Evolutionary conservation across 2,329 filamentous ascomycete species (phyloP), one percentile per base, ranked within the genome.

Genomic region (Sphaerulina vaccinii): DNA sequence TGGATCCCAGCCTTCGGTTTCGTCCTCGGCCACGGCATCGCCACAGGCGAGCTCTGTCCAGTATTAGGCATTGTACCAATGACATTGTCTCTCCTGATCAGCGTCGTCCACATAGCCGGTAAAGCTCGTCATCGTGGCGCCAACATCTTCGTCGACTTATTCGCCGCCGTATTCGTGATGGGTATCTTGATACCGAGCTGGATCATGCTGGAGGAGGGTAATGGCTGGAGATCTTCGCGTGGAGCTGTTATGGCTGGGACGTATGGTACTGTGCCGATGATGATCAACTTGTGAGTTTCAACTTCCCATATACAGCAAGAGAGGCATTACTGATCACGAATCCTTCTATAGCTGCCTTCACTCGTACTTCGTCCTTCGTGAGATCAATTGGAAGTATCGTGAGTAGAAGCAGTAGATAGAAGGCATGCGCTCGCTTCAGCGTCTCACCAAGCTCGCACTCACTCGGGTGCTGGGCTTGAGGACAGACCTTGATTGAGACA

Each of bases 381-480:
- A 44, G 16, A 44, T 44, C 3, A 44, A 33, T 19, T 35, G 41
- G 41, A n/a, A n/a, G n/a, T n/a, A n/a, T n/a, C n/a, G n/a, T n/a
- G n/a, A n/a, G n/a, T n/a, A n/a, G n/a, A n/a, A n/a, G n/a, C n/a
- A n/a, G n/a, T n/a, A n/a, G n/a, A n/a, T n/a, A n/a, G n/a, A n/a
- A n/a, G n/a, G n/a, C n/a, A n/a, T n/a, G n/a, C n/a, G n/a, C n/a
- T n/a, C n/a, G n/a, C n/a, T n/a, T n/a, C n/a, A n/a, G n/a, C n/a
- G n/a, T n/a, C n/a, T n/a, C n/a, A n/a, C n/a, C n/a, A n/a, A n/a
- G n/a, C n/a, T n/a, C n/a, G n/a, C n/a, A n/a, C n/a, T n/a, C n/a
- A n/a, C n/a, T n/a, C n/a, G n/a, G n/a, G n/a, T n/a, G n/a, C n/a
- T n/a, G n/a, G n/a, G n/a, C n/a, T n/a, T n/a, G n/a, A n/a, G n/a